These are phyloP conservation scores for Cyclotella atomus DNA, from an alignment of 108 stramenopile species.

Conservation along the genomic window DNA sequence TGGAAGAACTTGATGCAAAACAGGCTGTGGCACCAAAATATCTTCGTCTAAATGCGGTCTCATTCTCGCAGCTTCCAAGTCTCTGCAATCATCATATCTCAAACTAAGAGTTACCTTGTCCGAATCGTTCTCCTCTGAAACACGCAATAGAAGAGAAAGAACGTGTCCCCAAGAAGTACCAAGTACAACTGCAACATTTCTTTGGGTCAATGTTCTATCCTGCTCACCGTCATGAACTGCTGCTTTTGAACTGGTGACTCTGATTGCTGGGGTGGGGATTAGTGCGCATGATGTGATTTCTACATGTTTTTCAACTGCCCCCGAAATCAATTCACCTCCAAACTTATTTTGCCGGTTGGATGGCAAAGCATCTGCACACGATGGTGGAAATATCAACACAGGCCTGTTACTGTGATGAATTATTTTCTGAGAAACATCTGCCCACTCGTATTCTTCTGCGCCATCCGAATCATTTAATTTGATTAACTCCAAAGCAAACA, in stretches of 20 bases:
- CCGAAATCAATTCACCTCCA: neutral
- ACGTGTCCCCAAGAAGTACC: slow-evolving; percentile 38
- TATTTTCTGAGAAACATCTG: slow-evolving; percentile 34
- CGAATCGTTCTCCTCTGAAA: slow-evolving; percentile 8
- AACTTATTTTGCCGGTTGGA: neutral
- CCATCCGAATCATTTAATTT: slow-evolving; percentile 12
- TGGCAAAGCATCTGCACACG: slow-evolving; percentile 14
- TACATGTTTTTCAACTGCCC: neutral
- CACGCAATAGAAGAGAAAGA: slow-evolving; percentile 28
- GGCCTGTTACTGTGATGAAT: neutral
- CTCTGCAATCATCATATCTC: slow-evolving; percentile 23
- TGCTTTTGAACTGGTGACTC: neutral
- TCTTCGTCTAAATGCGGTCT: neutral
- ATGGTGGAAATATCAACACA: slow-evolving; percentile 36
- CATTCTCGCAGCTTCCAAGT: neutral
- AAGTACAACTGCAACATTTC: slow-evolving; percentile 30
- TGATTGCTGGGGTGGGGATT: slow-evolving; percentile 35
- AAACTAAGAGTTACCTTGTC: neutral
- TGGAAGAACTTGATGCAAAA: slow-evolving; percentile 31
- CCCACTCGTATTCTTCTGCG: slow-evolving; percentile 35
- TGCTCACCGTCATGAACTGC: neutral
- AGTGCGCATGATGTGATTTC: slow-evolving; percentile 43
- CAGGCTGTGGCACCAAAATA: neutral
- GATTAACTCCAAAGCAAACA: slow-evolving; percentile 41
- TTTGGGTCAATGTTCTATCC: neutral